phyloP scores from a whole-genome alignment of 2,329 filamentous ascomycete species.

The Stachybotrys chartarum region DNA sequence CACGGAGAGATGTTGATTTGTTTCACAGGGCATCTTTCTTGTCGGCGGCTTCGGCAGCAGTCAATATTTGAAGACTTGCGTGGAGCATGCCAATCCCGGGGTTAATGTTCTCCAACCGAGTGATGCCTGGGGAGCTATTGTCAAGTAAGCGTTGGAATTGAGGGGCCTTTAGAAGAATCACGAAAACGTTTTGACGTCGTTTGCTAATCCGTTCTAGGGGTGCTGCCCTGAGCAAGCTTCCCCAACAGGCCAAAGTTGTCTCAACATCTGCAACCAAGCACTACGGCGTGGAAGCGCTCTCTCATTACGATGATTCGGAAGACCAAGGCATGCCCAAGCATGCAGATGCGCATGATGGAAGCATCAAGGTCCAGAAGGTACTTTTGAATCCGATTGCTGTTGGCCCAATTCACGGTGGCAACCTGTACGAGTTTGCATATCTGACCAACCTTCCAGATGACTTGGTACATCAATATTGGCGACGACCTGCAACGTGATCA shows the following conservation, averaged over 20 bases:
- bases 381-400: not conserved
- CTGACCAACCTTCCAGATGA: slow-evolving; percentile 5
- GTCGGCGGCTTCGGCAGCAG: slow-evolving; percentile 30
- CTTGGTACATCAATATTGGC: slow-evolving; percentile 9
- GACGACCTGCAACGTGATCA: slow-evolving; percentile 7
- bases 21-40: slow-evolving; percentile 19
- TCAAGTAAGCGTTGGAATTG: slow-evolving; percentile 4
- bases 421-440: too few species aligned
- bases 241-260: slow-evolving; percentile 5
- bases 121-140: slow-evolving; percentile 17
- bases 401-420: not conserved
- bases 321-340: slow-evolving; percentile 3
- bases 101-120: slow-evolving; percentile 23
- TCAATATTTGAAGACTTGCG: slow-evolving; percentile 22
- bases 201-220: slow-evolving; percentile 2
- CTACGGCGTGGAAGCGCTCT: not conserved
- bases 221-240: slow-evolving; percentile 8
- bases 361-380: not conserved
- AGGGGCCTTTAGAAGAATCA: not conserved
- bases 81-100: slow-evolving; percentile 13
- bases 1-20: not conserved
- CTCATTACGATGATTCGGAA: not conserved
- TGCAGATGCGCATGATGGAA: not conserved
- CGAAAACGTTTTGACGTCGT: not conserved
- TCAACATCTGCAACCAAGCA: slow-evolving; percentile 6